phyloP scores from a whole-genome alignment of 352 stramenopile genomes.

The Thalassiosira livingstoniorum region DNA sequence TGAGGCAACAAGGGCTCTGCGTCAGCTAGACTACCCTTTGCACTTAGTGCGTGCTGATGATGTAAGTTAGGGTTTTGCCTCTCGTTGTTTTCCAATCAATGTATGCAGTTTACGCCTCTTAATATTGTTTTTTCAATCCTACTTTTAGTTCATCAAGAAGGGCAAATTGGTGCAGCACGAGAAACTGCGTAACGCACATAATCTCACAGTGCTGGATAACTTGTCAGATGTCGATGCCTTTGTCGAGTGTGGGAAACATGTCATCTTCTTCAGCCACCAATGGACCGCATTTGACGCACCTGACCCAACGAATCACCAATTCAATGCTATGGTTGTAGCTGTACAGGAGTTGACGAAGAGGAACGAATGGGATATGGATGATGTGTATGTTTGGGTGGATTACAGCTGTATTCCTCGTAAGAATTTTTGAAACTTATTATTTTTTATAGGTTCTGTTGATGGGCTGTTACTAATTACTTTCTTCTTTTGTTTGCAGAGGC shows the following conservation, averaged over 20 bases:
- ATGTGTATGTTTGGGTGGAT: slow-evolving; percentile 66
- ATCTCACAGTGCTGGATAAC: slow-evolving; percentile 54
- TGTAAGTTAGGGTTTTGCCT: too few relatives aligned
- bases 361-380: slow-evolving; percentile 51
- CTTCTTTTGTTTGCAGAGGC: too few relatives aligned
- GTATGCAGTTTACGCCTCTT: too few relatives aligned
- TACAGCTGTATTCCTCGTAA: slow-evolving; percentile 60
- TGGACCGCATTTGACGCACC: slow-evolving; percentile 49
- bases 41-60: slow-evolving; percentile 48
- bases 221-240: slow-evolving; percentile 59
- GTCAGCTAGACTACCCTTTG: slow-evolving; percentile 56
- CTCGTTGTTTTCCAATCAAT: too few relatives aligned
- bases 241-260: slow-evolving; percentile 42
- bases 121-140: too few relatives aligned
- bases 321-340: slow-evolving; percentile 36
- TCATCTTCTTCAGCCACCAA: slow-evolving; percentile 63
- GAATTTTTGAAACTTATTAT: too few relatives aligned
- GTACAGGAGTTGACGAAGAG: slow-evolving; percentile 34
- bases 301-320: slow-evolving; percentile 50
- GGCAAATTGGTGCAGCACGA: slow-evolving; percentile 54
- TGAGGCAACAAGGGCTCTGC: slow-evolving; percentile 42
- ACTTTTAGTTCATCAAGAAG: slow-evolving; percentile 46
- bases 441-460: too few relatives aligned
- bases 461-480: too few relatives aligned
- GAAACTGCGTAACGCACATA: slow-evolving; percentile 52